Evolutionary conservation across 139 green algal genomes (phyloP).

Genomic region (Desmodesmus armatus): DNA sequence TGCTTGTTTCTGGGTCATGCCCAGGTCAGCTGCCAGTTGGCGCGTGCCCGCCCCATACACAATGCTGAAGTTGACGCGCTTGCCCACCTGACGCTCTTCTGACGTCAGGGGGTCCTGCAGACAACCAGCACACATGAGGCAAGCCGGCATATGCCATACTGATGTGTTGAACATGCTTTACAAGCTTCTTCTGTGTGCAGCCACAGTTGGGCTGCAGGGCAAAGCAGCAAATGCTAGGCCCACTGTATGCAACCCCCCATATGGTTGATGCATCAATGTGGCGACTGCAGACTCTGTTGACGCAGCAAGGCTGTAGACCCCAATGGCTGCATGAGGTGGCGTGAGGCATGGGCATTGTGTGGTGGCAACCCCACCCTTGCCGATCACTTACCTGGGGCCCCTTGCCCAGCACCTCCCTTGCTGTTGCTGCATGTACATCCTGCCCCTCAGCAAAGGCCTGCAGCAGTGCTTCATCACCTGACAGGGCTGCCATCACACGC

Average conservation of each 20-base stretch:
- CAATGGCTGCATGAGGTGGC: neutral
- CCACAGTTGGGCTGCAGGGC: no score
- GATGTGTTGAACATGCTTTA: no score
- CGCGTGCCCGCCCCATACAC: conserved; percentile 24
- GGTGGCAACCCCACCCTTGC: neutral
- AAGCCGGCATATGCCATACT: no score
- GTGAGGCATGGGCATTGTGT: no score
- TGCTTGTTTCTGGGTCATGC: neutral
- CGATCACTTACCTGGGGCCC: neutral
- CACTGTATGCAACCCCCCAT: no score
- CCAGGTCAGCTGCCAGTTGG: conserved; percentile 1
- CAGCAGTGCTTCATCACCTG: neutral
- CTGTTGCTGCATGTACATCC: conserved; percentile 21
- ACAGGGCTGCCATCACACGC: conserved; percentile 24
- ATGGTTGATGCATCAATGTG: no score
- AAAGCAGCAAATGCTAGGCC: no score
- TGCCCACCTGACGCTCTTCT: conserved; percentile 29
- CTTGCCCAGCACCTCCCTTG: conserved; percentile 6
- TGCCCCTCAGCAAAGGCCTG: conserved; percentile 6
- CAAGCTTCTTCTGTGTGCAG: no score
- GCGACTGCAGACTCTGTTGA: no score
- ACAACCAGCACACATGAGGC: neutral
- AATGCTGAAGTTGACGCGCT: conserved; percentile 35
- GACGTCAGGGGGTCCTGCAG: neutral
- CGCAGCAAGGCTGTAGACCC: no score